Base-by-base conservation (phyloP, 2,329 filamentous ascomycete species). In the Onygenales sp. region DNA sequence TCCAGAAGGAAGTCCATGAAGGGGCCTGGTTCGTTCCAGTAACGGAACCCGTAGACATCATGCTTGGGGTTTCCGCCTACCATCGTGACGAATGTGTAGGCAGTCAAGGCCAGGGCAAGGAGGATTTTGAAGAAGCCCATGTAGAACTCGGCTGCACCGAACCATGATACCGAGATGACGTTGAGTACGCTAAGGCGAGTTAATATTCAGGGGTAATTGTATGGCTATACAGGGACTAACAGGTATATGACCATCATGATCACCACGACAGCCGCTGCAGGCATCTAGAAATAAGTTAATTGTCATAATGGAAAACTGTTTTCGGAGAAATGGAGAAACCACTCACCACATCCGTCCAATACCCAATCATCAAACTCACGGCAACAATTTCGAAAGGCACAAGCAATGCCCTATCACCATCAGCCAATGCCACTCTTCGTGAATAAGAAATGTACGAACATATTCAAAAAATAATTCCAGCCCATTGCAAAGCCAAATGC, bases 51-150 rank as follows among this genome's bases (percentile, higher is more conserved):
- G 57, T 87, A 86, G 0, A 77, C 73, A 60, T 89, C 84, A 50
- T 80, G 75, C 1, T 80, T 65, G 0, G 88, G 87, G 61, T 91
- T 91, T 1, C 85, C 88, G 7, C 87, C 88, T 0, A 92, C 73
- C 83, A 91, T 90, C 54, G 84, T 83, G 56, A 93, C 75, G 60
- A 93, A 87, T 2, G 87, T 90, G 49, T 62, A 78, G 35, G 89
- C 74, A 1, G 79, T 82, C 39, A 89, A 69, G 54, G 87, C 85
- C 48, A 89, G 73, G 3, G 89, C 63, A 17, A 67, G 57, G 13
- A 68, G 43, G 0, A 75, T 61, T 55, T 75, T 75, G 59, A 69
- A 68, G 54, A 67, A 66, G 0, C 74, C 70, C 27, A 76, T 63
- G 61, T 71, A 76, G 55, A 77, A 77, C 58, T 77, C 75, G 4